Evolutionary conservation across 768 basidiomycete genomes (phyloP), one percentile per base, ranked within the genome.

Genomic region (Suillus brevipes): DNA sequence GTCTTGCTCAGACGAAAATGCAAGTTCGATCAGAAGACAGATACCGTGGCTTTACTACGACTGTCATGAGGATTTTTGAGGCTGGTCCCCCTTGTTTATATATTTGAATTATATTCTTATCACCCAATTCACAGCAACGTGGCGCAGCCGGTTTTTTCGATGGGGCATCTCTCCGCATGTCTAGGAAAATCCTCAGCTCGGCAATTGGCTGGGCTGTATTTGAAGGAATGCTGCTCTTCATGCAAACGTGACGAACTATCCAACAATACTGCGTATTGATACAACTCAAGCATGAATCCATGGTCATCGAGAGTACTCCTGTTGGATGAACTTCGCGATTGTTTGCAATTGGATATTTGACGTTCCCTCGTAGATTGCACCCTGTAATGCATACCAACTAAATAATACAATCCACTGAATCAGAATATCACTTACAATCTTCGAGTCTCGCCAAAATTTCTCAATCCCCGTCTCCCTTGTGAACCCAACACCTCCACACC

Each of bases 261-360:
- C 36, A 18, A 16, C 31, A 31, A 58, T 25, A 42, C 31, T 25
- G 13, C 43, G 8, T 6, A 59, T 37, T 57, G 66, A 61, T 23
- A 66, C 40, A 34, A 47, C 18, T 23, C 36, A 53, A 9, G 10
- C 42, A 2, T 13, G 43, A 57, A 25, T 36, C 18, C 31, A 20
- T 20, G 20, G 31, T 34, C 20, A 59, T 65, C 67, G 74, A 71
- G 91, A 89, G 70, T 94, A 87, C 73, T 94, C 84, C 78, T 92
- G 93, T 76, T 95, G 91, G 63, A 97, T 85, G 67, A 91, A 88
- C 78, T 91, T 97, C 6, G 95, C 93, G 71, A 99, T 97, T 0
- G 97, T 99, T 78, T 96, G 90, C 40, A 98, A 81, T 76, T 99
- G 97, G 65, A 99, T 99, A 75, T 99, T 99, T n/a, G 91, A 94